phyloP scores from a whole-genome alignment of 2,329 filamentous ascomycete species.

The Paracamarosporium sp. region DNA sequence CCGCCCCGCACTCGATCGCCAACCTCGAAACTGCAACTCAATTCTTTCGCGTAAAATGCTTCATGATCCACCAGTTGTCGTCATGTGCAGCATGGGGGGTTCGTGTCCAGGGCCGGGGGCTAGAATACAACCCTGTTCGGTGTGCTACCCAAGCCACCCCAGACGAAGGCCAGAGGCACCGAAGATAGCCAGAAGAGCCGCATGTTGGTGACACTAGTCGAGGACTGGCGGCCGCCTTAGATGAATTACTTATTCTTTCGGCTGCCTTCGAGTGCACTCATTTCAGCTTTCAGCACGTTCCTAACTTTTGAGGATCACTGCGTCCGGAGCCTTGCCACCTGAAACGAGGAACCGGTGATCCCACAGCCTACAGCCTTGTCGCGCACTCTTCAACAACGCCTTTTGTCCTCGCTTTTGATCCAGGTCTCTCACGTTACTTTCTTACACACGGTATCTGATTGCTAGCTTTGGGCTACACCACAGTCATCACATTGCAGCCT shows the following conservation, averaged over 20 bases:
- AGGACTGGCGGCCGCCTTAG: not conserved
- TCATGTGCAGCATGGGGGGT: not conserved
- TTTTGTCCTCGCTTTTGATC: too few relatives aligned
- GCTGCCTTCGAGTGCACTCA: not conserved
- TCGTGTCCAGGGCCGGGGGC: not conserved
- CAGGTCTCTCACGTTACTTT: too few relatives aligned
- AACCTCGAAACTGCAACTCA: not conserved
- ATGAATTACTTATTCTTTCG: not conserved
- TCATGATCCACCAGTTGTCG: not conserved
- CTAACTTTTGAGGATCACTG: not conserved
- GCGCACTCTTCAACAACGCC: not conserved
- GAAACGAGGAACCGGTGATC: not conserved
- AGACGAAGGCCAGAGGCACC: not conserved
- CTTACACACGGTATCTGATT: too few relatives aligned
- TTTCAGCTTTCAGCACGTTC: not conserved
- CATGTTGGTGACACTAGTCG: not conserved
- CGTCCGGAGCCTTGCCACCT: not conserved
- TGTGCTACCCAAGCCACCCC: constrained; percentile 2
- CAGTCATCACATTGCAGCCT: too few relatives aligned
- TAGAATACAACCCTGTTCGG: not conserved
- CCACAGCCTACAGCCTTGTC: not conserved
- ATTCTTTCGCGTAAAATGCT: not conserved
- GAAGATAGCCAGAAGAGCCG: not conserved
- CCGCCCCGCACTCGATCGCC: not conserved
- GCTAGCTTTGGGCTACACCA: too few relatives aligned